Evolutionary conservation across 495 filamentous ascomycete species (phyloP).

Genomic region (Penicillium macrosclerotiorum): DNA sequence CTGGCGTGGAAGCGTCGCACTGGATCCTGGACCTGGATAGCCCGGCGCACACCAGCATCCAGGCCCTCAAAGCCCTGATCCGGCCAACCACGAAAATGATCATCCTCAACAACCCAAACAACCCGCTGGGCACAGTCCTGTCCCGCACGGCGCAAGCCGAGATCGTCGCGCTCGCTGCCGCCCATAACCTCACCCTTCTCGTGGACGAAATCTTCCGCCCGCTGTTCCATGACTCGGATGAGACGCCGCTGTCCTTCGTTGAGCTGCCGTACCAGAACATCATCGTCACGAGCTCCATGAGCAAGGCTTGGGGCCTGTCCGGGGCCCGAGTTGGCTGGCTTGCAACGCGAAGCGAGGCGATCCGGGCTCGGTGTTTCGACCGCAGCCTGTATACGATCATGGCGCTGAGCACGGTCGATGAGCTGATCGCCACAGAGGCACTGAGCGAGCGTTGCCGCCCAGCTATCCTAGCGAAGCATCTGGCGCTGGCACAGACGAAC

Average conservation of each 20-base stretch:
- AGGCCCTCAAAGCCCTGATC: constrained; percentile 3
- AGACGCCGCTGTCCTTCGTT: constrained; percentile 6
- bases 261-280: constrained; percentile 2
- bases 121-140: constrained; percentile 10
- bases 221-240: constrained; percentile 4
- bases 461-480: constrained; percentile 8
- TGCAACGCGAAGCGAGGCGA: constrained; percentile 1
- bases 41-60: not conserved
- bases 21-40: constrained; percentile 9
- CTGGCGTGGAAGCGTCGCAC: constrained; percentile 5
- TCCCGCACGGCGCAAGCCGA: not conserved
- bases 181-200: not conserved
- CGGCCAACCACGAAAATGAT: constrained; percentile 14
- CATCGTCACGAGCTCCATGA: constrained; percentile 17
- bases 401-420: constrained; percentile 4
- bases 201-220: constrained; percentile 19
- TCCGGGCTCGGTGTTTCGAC: not conserved
- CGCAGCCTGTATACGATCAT: constrained; percentile 13
- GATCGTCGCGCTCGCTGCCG: constrained; percentile 7
- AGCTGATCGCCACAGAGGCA: constrained; percentile 5
- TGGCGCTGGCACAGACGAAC: constrained; percentile 1
- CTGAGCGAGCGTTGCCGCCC: constrained; percentile 7
- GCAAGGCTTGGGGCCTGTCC: constrained; percentile 16
- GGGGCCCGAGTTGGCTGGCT: constrained; percentile 15
- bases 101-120: constrained; percentile 18